Conservation (phyloP, 768 basidiomycete genomes). For the Boletus tylopilopsis region DNA sequence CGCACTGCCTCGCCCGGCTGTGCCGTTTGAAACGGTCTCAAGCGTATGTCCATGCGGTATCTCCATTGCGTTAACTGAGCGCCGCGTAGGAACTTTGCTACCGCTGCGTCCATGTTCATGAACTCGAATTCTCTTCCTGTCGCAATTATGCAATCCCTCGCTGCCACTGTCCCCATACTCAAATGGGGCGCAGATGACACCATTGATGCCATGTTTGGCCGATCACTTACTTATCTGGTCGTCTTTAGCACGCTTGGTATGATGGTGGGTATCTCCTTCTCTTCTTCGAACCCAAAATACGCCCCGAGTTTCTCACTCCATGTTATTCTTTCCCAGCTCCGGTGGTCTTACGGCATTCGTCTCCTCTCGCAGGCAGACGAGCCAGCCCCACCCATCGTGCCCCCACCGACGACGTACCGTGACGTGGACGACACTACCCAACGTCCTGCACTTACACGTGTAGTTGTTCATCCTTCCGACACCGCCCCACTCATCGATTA, state of each 20-base stretch:
- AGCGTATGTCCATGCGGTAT: conserved; percentile 49
- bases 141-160: conserved; percentile 89
- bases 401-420: conserved; percentile 3
- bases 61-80: not conserved
- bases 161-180: conserved; percentile 74
- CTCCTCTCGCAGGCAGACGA: conserved; percentile 56
- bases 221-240: conserved; percentile 86
- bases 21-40: conserved; percentile 74
- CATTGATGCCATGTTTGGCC: conserved; percentile 84
- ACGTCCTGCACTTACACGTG: not conserved
- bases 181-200: conserved; percentile 82
- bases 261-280: conserved; percentile 56
- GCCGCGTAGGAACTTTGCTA: conserved; percentile 60
- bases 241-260: conserved; percentile 94
- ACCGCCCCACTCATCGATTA: conserved; percentile 10
- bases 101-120: conserved; percentile 86
- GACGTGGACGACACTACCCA: conserved; percentile 5
- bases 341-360: conserved; percentile 92
- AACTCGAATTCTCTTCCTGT: conserved; percentile 95
- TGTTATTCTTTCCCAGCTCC: conserved; percentile 45
- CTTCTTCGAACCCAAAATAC: not conserved
- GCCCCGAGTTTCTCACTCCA: not conserved
- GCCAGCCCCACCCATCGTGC: not conserved
- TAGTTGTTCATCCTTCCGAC: not conserved
- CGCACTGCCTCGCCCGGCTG: conserved; percentile 56